Base-by-base conservation (phyloP, 768 basidiomycete species). In the Amanita rimosa region DNA sequence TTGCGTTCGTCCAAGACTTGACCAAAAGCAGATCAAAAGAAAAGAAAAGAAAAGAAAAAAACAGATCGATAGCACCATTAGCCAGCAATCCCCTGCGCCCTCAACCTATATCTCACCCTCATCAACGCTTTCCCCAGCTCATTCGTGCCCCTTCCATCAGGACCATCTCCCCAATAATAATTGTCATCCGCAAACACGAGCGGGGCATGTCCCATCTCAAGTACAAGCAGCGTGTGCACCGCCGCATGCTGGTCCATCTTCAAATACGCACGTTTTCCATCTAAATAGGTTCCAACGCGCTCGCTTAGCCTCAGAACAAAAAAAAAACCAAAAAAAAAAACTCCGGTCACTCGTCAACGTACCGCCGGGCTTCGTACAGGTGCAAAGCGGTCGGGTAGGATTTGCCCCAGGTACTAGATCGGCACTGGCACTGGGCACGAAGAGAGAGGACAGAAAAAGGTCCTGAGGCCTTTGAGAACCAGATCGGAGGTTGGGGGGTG, bases 311-410 rank as follows among this genome's bases (percentile, higher is more conserved):
- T 24, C 22, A 24, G 22, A 5, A 24, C 22, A 24, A 24, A 24
- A 24, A 24, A 24, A 24, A 5, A 24, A 24, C 2, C 3, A 24
- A 2, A 24, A 24, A 24, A 24, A 24, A 24, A 5, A 24, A 5
- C 0, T 74, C 72, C 0, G 74, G 76, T 2, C 67, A 66, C 16
- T 67, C 60, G 2, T 70, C 68, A 33, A 78, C 57, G 60, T 79
- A 90, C 59, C 83, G 84, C 57, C 84, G 66, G 9, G 85, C 85
- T 62, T 90, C 85, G 47, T 78, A 73, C n/a, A 90, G 69, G 54
- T 90, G 87, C 55, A 79, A 62, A 8, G 82, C 87, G 1, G 78
- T 83, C 1, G 83, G 83, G 55, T 81, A 91, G 36, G 63, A 61
- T 46, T 66, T 67, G 29, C 76, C 69, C 69, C n/a, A n/a, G 60